A percentile compares a stretch with the other conserved stretches of the same genome.
These are phyloP conservation scores for Meyerozyma smithsonii DNA, from an alignment of 1,139 yeast genomes.

Conservation along the genomic window DNA sequence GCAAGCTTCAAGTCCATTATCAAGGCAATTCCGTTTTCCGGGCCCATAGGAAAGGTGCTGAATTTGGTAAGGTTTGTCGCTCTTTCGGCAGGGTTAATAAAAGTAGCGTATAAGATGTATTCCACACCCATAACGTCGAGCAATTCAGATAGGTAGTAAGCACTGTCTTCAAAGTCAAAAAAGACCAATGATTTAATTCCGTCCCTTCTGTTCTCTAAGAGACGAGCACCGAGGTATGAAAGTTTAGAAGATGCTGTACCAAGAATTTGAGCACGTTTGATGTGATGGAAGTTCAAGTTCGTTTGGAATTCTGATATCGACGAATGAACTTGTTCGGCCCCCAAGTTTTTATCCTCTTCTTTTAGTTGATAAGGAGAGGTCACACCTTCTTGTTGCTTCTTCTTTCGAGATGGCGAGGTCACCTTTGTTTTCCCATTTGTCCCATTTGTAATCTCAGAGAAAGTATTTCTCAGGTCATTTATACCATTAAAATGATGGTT, in stretches of 20 bases:
- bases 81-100: constrained; percentile 46
- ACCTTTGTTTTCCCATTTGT: constrained; percentile 2
- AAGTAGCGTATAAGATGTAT: constrained; percentile 61
- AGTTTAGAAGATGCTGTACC: constrained; percentile 63
- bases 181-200: constrained; percentile 56
- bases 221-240: constrained; percentile 50
- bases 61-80: constrained; percentile 52
- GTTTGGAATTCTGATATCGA: not conserved
- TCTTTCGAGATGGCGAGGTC: not conserved
- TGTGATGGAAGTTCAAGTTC: constrained; percentile 1
- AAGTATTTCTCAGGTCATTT: constrained; percentile 12
- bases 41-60: constrained; percentile 29
- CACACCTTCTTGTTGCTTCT: not conserved
- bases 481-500: constrained; percentile 15
- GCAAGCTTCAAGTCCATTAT: constrained; percentile 68
- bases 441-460: constrained; percentile 12
- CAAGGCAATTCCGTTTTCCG: constrained; percentile 46
- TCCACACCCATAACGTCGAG: constrained; percentile 57
- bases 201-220: constrained; percentile 45
- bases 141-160: constrained; percentile 61
- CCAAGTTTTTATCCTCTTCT: not conserved
- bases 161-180: constrained; percentile 68
- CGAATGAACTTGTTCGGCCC: constrained; percentile 2
- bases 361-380: not conserved
- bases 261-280: constrained; percentile 34